These are phyloP conservation scores for Geranium rotundifolium DNA, from an alignment of 345 rosid species.

Conservation along the genomic window DNA sequence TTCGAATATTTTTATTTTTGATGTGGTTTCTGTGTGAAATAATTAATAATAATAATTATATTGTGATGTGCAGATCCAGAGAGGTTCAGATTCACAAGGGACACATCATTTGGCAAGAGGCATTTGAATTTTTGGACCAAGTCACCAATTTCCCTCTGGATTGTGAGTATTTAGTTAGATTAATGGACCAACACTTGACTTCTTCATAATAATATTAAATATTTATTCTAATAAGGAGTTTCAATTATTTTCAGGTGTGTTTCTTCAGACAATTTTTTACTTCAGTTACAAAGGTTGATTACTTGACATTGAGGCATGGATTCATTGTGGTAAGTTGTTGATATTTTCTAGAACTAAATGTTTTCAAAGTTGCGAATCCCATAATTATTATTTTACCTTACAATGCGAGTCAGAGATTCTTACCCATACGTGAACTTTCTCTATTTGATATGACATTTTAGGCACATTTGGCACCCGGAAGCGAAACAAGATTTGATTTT, in stretches of 20 bases:
- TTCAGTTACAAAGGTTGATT: conserved; percentile 81
- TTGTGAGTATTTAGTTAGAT: conserved; percentile 33
- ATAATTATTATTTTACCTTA: no score
- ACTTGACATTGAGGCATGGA: conserved; percentile 33
- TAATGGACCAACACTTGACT: no score
- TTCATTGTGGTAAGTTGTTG: neutral
- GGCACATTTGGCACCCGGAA: conserved; percentile 90
- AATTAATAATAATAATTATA: neutral
- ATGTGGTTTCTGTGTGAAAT: no score
- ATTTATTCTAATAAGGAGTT: no score
- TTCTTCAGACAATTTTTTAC: conserved; percentile 88
- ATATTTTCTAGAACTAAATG: no score
- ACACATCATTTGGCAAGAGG: conserved; percentile 85
- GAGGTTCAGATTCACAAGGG: conserved; percentile 88
- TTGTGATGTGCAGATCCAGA: conserved; percentile 57
- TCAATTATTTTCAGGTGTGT: conserved; percentile 66
- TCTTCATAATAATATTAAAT: no score
- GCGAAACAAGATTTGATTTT: conserved; percentile 63
- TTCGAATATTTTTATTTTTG: no score
- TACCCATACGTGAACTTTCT: no score
- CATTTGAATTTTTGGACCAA: conserved; percentile 70
- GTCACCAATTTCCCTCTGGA: conserved; percentile 56
- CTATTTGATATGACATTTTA: conserved; percentile 6
- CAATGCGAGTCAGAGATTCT: no score
- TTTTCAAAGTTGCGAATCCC: no score